Evolutionary conservation across 768 basidiomycete genomes (phyloP), one percentile per base, ranked within the genome.

Genomic region (Saitozyma podzolica): DNA sequence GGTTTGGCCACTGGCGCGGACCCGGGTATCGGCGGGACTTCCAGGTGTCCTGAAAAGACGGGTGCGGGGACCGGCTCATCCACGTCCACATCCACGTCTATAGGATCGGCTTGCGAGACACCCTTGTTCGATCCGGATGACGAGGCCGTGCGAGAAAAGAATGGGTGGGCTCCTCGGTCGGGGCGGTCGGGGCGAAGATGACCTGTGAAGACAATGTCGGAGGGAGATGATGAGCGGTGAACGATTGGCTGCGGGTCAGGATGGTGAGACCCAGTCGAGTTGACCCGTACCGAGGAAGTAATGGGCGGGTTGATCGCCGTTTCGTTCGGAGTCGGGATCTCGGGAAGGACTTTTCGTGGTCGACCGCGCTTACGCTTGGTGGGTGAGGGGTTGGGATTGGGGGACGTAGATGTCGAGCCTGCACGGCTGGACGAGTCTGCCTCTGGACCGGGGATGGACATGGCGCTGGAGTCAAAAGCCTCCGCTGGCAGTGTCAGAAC

Each of bases 331-430:
- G 62, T 49, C 19, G 54, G 11, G 9, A 37, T 29, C 1, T 29
- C 57, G 10, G 47, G 9, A 13, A 19, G 50, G 6, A 49, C 41
- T 60, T 62, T 68, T 9, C 56, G 57, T 20, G 61, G 40, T 54
- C 62, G 45, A 16, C 65, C 65, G 56, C 42, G 45, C 43, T 63
- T 59, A 54, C 53, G 53, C 55, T 56, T 62, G 3, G 50, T 17
- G 11, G 61, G 54, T 11, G 65, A 45, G 49, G 17, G 51, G 4
- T 43, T 16, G 41, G 41, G 9, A 6, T 29, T 29, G 19, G 19
- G 39, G 52, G 39, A 13, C 2, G 50, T 13, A 1, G 40, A 51
- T 51, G 19, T 9, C 40, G 29, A 41, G 17, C 14, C 19, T 3
- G 9, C 17, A 48, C 16, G 10, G 16, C 41, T 49, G 2, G 37